Evolutionary conservation across 1,284 basidiomycete species (phyloP).

Genomic region (Phellopilus nigrolimitatus): DNA sequence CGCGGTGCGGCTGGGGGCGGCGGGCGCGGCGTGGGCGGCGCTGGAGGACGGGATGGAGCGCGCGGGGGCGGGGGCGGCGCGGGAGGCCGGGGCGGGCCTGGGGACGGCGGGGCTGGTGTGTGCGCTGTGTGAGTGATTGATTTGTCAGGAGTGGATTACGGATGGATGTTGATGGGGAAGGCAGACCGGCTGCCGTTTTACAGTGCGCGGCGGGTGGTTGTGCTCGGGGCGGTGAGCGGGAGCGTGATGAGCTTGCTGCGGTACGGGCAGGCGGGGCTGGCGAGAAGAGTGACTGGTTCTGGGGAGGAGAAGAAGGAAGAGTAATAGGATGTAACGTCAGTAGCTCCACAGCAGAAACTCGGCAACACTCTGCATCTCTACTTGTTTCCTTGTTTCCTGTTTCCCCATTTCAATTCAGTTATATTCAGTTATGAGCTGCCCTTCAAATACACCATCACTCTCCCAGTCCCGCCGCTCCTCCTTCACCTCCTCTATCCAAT

Average conservation of each 20-base stretch:
- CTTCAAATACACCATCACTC: slow-evolving; percentile 15
- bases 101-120: slow-evolving; percentile 59
- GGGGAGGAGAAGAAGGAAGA: slow-evolving; percentile 20
- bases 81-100: slow-evolving; percentile 59
- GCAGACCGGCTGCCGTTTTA: slow-evolving; percentile 59
- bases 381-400: neutral
- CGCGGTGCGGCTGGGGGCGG: slow-evolving; percentile 48
- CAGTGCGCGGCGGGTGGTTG: slow-evolving; percentile 42
- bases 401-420: neutral
- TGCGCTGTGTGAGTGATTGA: slow-evolving; percentile 52
- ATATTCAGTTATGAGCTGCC: slow-evolving; percentile 8
- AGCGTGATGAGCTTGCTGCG: slow-evolving; percentile 47
- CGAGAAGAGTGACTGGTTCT: slow-evolving; percentile 24
- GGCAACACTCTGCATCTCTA: too few species aligned
- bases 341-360: too few species aligned
- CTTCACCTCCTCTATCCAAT: slow-evolving; percentile 23
- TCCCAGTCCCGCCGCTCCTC: slow-evolving; percentile 12
- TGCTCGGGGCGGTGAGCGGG: slow-evolving; percentile 52
- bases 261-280: slow-evolving; percentile 37
- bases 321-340: slow-evolving; percentile 23
- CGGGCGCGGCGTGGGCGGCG: slow-evolving; percentile 60
- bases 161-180: slow-evolving; percentile 14
- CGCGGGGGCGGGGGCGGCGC: slow-evolving; percentile 40
- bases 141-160: slow-evolving; percentile 5
- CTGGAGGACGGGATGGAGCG: slow-evolving; percentile 58